phyloP scores from a whole-genome alignment of 331 rosid genomes.

The Acacia concinna region DNA sequence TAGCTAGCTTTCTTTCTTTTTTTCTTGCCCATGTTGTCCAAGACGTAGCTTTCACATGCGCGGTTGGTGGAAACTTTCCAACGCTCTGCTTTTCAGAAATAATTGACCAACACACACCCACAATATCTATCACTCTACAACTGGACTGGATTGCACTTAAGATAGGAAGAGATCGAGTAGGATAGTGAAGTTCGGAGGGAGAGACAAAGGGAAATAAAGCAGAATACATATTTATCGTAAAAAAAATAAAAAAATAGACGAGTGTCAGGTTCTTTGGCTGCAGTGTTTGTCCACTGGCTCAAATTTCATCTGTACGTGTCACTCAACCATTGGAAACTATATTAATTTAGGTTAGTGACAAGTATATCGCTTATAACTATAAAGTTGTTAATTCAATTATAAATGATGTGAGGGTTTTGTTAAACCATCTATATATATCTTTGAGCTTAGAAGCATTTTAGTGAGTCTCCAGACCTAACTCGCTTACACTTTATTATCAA shows the following conservation, averaged over 20 bases:
- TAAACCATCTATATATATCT: too few species aligned
- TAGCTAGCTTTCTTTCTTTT: too few species aligned
- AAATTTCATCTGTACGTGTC: not conserved
- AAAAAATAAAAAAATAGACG: not conserved
- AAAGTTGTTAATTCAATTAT: too few species aligned
- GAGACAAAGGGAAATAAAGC: not conserved
- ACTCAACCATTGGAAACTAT: not conserved
- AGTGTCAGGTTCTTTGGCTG: not conserved
- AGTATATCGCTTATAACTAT: too few species aligned
- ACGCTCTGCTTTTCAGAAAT: not conserved
- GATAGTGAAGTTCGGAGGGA: not conserved
- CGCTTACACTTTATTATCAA: too few species aligned
- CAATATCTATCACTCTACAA: too few species aligned
- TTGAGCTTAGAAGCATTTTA: too few species aligned
- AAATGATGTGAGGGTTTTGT: too few species aligned
- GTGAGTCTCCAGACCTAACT: too few species aligned
- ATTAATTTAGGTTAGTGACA: too few species aligned
- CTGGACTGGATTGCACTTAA: not conserved
- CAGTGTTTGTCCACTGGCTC: not conserved
- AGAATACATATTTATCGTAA: too few species aligned
- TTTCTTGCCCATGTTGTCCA: too few species aligned
- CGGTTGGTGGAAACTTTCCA: not conserved
- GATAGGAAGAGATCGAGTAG: not conserved
- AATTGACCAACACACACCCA: not conserved
- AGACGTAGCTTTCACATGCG: not conserved